These are phyloP conservation scores for Auricularia auricula-judae DNA, from an alignment of 768 basidiomycete genomes.

Conservation along the genomic window DNA sequence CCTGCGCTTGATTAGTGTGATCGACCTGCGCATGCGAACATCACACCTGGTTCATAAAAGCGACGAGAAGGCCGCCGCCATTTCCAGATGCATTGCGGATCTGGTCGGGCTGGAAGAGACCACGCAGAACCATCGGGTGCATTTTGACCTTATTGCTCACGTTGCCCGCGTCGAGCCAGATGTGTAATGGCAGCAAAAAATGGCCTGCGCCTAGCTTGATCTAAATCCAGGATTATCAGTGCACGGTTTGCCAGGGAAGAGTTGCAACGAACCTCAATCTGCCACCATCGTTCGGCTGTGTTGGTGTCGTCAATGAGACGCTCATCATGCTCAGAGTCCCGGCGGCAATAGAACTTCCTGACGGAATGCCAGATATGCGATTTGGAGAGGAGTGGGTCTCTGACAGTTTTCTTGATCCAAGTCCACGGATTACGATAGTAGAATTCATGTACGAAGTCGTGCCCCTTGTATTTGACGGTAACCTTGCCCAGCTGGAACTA, in stretches of 20 bases:
- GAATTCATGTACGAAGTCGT: constrained; percentile 12
- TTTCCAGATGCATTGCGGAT: constrained; percentile 24
- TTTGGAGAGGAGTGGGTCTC: constrained; percentile 12
- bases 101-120: constrained; percentile 16
- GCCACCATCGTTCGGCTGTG: constrained; percentile 20
- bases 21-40: background rate
- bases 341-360: constrained; percentile 13
- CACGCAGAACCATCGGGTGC: constrained; percentile 19
- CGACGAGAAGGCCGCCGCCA: constrained; percentile 21
- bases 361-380: constrained; percentile 14
- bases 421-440: constrained; percentile 22
- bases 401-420: constrained; percentile 14
- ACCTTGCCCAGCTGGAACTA: constrained; percentile 14
- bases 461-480: constrained; percentile 10
- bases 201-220: background rate
- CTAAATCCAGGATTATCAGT: background rate
- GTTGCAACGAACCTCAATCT: constrained; percentile 14
- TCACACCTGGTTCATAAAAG: constrained; percentile 19
- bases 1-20: constrained; percentile 6
- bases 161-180: constrained; percentile 23
- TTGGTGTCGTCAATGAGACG: constrained; percentile 19
- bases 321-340: constrained; percentile 10
- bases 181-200: background rate
- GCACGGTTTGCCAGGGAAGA: background rate
- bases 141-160: constrained; percentile 18